These are phyloP conservation scores for Zanthoxylum bungeanum DNA, from an alignment of 345 rosid genomes.

Conservation along the genomic window DNA sequence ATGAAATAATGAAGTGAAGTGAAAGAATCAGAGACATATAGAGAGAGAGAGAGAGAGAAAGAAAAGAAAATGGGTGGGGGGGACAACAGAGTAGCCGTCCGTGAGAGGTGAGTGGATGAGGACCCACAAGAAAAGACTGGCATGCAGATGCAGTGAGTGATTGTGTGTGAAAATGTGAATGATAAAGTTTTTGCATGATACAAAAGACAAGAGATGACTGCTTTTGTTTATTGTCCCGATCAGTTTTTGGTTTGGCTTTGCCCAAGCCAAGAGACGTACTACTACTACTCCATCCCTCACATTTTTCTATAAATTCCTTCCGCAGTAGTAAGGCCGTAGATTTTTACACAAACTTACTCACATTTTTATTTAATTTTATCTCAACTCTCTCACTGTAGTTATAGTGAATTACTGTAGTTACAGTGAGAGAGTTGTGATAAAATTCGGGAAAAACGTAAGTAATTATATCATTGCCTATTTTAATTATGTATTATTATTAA, in stretches of 20 bases:
- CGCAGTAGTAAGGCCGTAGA: not conserved
- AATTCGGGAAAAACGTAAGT: no score
- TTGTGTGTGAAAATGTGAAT: no score
- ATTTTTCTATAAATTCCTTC: constrained; percentile 26
- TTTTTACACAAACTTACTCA: no score
- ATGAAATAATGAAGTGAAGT: not conserved
- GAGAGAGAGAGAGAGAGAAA: not conserved
- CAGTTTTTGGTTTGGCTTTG: not conserved
- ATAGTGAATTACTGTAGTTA: no score
- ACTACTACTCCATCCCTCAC: constrained; percentile 13
- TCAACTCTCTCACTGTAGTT: no score
- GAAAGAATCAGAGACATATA: not conserved
- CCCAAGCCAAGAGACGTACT: no score
- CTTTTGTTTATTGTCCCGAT: constrained; percentile 25
- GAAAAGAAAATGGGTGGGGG: not conserved
- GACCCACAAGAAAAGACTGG: constrained; percentile 21
- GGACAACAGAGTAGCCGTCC: constrained; percentile 35
- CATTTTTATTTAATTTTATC: no score
- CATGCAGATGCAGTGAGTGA: not conserved
- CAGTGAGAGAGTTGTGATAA: no score
- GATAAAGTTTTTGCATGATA: constrained; percentile 2
- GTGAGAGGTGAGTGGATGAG: constrained; percentile 28
- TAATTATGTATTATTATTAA: no score
- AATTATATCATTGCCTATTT: no score
- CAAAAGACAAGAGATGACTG: constrained; percentile 32